Evolutionary conservation across 768 basidiomycete species (phyloP).

Genomic region (Tricholoma flavovirens): DNA sequence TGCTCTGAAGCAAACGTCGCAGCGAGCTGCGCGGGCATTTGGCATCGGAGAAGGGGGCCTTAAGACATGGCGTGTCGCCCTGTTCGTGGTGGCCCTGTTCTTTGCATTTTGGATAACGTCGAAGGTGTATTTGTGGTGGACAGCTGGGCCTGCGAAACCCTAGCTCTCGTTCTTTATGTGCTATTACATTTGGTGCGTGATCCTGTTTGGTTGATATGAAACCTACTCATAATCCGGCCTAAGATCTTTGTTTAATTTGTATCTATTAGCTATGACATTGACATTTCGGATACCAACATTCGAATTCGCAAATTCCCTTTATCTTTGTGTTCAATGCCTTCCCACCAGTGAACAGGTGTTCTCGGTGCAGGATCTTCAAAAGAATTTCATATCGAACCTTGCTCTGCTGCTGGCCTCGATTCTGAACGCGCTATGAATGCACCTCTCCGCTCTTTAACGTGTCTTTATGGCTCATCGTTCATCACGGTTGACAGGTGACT

Average conservation of each 20-base stretch:
- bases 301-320: background rate
- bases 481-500: too few species aligned
- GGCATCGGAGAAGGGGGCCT: constrained; percentile 62
- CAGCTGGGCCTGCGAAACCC: background rate
- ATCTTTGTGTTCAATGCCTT: too few species aligned
- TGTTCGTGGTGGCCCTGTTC: constrained; percentile 51
- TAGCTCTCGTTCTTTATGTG: background rate
- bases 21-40: constrained; percentile 68
- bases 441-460: too few species aligned
- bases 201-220: background rate
- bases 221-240: background rate
- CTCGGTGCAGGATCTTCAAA: too few species aligned
- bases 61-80: constrained; percentile 63
- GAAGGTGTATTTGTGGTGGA: constrained; percentile 48
- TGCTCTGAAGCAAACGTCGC: constrained; percentile 60
- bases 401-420: too few species aligned
- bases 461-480: too few species aligned
- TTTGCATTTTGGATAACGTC: constrained; percentile 51
- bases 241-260: background rate
- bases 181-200: background rate
- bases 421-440: too few species aligned
- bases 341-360: too few species aligned
- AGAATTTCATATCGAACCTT: too few species aligned
- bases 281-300: background rate
- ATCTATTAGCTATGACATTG: background rate